Conservation (phyloP, 2,329 filamentous ascomycete species). For the Exophiala dermatitidis region DNA sequence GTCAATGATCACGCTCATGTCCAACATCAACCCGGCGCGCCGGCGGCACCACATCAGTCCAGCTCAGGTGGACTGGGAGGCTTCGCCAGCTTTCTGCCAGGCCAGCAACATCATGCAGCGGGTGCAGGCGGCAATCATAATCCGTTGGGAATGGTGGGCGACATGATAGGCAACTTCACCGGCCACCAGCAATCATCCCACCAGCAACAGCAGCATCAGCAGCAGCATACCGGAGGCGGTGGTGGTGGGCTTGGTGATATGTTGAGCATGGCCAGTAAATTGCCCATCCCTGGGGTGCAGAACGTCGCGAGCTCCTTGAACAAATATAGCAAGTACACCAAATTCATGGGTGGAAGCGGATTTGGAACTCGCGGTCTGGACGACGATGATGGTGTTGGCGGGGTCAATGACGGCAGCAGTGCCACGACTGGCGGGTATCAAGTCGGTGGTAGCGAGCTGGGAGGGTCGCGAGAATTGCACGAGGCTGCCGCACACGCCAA, state of each 20-base stretch:
- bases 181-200: conserved; percentile 11
- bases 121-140: conserved; percentile 6
- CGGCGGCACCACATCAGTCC: conserved; percentile 4
- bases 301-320: conserved; percentile 10
- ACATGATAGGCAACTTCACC: conserved; percentile 18
- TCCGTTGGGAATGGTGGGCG: conserved; percentile 18
- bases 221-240: background rate
- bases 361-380: conserved; percentile 18
- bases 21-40: conserved; percentile 1
- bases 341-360: conserved; percentile 19
- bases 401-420: background rate
- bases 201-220: conserved; percentile 4
- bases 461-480: conserved; percentile 15
- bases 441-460: conserved; percentile 11
- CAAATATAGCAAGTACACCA: conserved; percentile 24
- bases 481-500: conserved; percentile 15
- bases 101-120: conserved; percentile 9
- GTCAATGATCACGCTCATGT: conserved; percentile 21
- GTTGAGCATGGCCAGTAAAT: conserved; percentile 22
- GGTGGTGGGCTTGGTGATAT: conserved; percentile 21
- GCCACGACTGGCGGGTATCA: no score
- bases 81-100: conserved; percentile 17
- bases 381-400: conserved; percentile 7
- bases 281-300: conserved; percentile 24
- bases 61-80: conserved; percentile 14